A percentile compares a stretch with the other conserved stretches of the same genome.
Conservation (phyloP, 2,329 filamentous ascomycete genomes). For the Aureobasidium sp. region DNA sequence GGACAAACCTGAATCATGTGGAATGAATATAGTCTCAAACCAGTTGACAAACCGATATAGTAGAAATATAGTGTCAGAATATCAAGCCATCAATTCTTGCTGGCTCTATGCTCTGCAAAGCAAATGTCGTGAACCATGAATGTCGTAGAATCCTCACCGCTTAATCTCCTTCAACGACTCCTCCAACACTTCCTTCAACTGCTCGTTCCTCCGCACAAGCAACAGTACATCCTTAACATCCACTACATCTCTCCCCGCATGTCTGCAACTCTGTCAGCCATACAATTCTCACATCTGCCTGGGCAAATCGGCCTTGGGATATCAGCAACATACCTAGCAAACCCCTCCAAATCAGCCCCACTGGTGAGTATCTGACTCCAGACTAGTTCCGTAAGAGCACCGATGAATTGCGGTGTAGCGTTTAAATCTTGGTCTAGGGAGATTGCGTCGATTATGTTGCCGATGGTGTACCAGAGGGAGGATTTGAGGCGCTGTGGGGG, state of each 20-base stretch:
- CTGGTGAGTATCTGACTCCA: conserved; percentile 63
- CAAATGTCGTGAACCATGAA: not conserved
- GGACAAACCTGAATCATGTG: not conserved
- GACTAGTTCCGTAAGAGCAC: conserved; percentile 71
- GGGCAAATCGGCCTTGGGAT: too few species aligned
- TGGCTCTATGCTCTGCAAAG: not conserved
- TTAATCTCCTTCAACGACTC: conserved; percentile 25
- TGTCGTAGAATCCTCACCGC: not conserved
- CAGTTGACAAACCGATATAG: not conserved
- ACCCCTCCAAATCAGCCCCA: conserved; percentile 54
- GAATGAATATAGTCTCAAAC: not conserved
- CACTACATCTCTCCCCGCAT: conserved; percentile 74
- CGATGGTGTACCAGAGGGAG: conserved; percentile 75
- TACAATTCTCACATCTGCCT: not conserved
- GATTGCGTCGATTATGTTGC: conserved; percentile 84
- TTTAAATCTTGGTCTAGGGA: conserved; percentile 67
- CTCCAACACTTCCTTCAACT: conserved; percentile 68
- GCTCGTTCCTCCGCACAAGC: conserved; percentile 78
- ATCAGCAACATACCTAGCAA: conserved; percentile 51
- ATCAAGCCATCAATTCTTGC: not conserved
- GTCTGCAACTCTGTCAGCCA: conserved; percentile 38
- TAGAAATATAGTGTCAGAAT: not conserved
- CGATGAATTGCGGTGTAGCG: conserved; percentile 54
- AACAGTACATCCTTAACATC: conserved; percentile 83
- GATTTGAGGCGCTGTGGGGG: conserved; percentile 65